Conservation (phyloP, 371 early-diverging fungal species). For the Racocetra persica region DNA sequence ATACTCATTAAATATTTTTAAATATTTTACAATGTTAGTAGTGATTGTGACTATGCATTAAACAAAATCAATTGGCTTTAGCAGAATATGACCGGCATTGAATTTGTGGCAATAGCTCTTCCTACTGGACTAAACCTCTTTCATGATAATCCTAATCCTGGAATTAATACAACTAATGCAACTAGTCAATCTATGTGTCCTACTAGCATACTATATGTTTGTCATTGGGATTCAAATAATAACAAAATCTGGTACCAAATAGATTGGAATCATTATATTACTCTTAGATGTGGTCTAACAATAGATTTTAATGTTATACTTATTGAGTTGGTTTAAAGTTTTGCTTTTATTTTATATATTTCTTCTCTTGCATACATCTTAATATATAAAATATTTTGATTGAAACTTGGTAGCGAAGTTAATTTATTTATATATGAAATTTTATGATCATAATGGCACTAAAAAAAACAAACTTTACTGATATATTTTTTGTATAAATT, state of each 20-base stretch:
- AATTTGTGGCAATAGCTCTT: background rate
- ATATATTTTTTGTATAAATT: too few relatives aligned
- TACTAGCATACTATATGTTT: background rate
- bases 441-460: too few relatives aligned
- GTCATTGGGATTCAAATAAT: background rate
- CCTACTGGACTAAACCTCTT: background rate
- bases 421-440: too few relatives aligned
- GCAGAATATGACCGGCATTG: background rate
- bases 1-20: background rate
- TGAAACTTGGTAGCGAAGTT: too few relatives aligned
- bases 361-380: too few relatives aligned
- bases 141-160: background rate
- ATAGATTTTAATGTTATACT: conserved; percentile 24
- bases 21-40: background rate
- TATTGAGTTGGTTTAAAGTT: background rate
- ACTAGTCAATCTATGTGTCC: background rate
- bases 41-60: background rate
- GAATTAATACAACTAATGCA: background rate
- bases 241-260: background rate
- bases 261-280: conserved; percentile 15
- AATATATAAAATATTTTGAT: too few relatives aligned
- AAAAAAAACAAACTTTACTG: too few relatives aligned
- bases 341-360: background rate
- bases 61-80: conserved; percentile 11
- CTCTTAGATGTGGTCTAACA: conserved; percentile 11